Base-by-base conservation (phyloP, 2,329 filamentous ascomycete species). In the Peltaster fructicola region DNA sequence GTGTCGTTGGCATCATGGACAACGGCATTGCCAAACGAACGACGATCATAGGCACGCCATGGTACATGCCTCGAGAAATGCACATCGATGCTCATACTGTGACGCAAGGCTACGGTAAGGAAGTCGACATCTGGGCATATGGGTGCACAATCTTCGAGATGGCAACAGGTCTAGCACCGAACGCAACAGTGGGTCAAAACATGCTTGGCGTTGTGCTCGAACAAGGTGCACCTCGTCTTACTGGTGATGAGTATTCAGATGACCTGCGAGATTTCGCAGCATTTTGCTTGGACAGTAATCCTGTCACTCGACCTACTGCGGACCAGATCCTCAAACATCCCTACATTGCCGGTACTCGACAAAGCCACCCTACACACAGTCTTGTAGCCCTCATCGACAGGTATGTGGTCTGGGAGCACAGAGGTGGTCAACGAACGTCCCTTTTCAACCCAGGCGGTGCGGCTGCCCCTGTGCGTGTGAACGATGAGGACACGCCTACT, bases 31-130 rank as follows among this genome's bases (percentile, higher is more conserved):
- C 39, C 12, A 88, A 88, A 51, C 61, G 78, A 26, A 73, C 73
- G 4, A 85, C 79, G 1, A 73, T 85, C 23, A 76, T 85, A 28
- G 79, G 79, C 12, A 88, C 80, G 0, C 73, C 74, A 3, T 72
- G 84, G 48, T 88, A 78, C 75, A 84, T 88, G 78, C 76, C 80
- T 0, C 77, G 75, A 0, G 80, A 88, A 40, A 59, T 85, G 8
- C 23, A 41, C 13, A 36, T 36, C 2, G 72, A 51, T 25, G 36
- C 22, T 9, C 8, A 13, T n/a, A 12, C 27, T 9, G 27, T 29
- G 14, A 16, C 23, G 8, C 14, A 44, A 32, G 44, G 39, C 3
- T 63, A 63, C 36, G 57, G 59, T 7, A 54, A 48, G 5, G 59
- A 63, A 28, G 51, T 63, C 20, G 79, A 88, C 39, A 81, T 84